Base-by-base conservation (phyloP, 1,284 basidiomycete species). In the Fistulina hepatica region DNA sequence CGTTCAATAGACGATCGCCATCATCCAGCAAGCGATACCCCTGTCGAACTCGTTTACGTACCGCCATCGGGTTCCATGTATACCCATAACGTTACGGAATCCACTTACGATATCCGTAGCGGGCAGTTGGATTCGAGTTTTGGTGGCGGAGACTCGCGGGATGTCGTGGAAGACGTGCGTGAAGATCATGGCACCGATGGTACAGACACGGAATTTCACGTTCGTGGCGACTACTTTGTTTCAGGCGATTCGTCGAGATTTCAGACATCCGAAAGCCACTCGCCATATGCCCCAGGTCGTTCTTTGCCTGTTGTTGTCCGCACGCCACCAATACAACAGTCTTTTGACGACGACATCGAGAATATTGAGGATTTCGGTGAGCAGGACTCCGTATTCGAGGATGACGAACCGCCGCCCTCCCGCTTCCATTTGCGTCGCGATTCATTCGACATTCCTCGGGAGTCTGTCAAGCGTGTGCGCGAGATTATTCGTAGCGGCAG, bases 1-100 rank as follows among this genome's bases (percentile, higher is more conserved):
- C 35, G 34, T 4, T 23, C 44, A 39, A 42, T 41, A 23, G 40
- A 34, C 40, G 45, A 38, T 31, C 32, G 20, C 28, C 42, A 37
- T 33, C 35, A 30, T 37, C 34, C 26, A 34, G 54, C 48, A 16
- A 53, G 52, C 19, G 55, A 55, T 21, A 64, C 60, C 5, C 63
- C 68, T 24, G 69, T 76, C 34, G 73, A 74, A 44, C 69, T 89
- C 44, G 78, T 88, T 3, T 91, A 90, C 54, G 73, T 76, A 15
- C 84, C 84, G 0, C 73, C 79, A 13, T 56, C 64, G 19, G 60
- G 64, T 39, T 63, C 60, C 46, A 64, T 65, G 31, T 76, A 75
- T 50, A 53, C 56, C 5, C 34, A 56, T 28, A 45, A 52, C 26
- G 37, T 48, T 23, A 49, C 45, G 2, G 48, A 50, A 25, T n/a